These are phyloP conservation scores for Kodamaea plutei DNA, from an alignment of 1,139 yeast genomes.

Conservation along the genomic window DNA sequence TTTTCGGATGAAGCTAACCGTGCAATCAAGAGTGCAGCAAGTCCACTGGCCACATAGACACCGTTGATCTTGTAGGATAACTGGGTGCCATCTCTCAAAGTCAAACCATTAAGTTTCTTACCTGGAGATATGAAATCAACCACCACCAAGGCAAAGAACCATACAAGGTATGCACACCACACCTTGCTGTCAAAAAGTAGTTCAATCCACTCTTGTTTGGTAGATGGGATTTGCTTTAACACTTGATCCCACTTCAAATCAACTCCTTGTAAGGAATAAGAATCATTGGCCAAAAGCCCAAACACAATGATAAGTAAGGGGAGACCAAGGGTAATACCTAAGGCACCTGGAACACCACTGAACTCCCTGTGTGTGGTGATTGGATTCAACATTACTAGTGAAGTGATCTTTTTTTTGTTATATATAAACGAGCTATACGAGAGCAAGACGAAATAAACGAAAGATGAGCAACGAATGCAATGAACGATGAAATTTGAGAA, in stretches of 20 bases:
- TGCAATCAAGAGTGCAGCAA: constrained; percentile 44
- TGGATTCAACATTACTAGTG: constrained; percentile 52
- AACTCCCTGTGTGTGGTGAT: constrained; percentile 68
- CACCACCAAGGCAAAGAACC: constrained; percentile 66
- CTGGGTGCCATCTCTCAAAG: constrained; percentile 68
- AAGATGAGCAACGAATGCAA: too few species aligned
- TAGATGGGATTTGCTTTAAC: constrained; percentile 22
- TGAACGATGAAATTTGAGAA: too few species aligned
- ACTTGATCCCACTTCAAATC: constrained; percentile 38
- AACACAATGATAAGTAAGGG: constrained; percentile 61
- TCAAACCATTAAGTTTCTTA: constrained; percentile 56
- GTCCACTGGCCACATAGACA: constrained; percentile 44
- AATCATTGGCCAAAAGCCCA: constrained; percentile 54
- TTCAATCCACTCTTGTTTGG: constrained; percentile 21
- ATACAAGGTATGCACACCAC: constrained; percentile 63
- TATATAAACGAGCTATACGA: too few species aligned
- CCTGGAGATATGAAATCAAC: constrained; percentile 79
- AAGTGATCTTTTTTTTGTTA: not conserved
- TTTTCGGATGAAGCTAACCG: constrained; percentile 51
- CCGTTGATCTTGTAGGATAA: constrained; percentile 84
- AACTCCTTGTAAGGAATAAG: constrained; percentile 50
- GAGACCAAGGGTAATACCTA: constrained; percentile 59
- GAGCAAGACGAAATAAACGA: too few species aligned
- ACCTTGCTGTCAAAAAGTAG: constrained; percentile 38
- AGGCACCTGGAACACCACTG: constrained; percentile 72